Conservation (phyloP, 140 eudicot genomes). For the Flaveria floridana region DNA sequence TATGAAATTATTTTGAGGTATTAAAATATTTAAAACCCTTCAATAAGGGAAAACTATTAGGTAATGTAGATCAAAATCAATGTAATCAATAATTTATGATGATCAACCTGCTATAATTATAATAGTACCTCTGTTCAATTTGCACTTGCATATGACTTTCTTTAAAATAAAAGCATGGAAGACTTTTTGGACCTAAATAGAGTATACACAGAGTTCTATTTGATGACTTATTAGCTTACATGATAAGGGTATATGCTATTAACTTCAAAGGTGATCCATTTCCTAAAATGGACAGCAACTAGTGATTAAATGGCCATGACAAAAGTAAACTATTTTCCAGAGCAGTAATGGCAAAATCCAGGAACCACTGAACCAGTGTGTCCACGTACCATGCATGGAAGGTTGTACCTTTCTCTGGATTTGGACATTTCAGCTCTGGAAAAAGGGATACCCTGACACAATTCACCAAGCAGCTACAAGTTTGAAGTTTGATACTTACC, state of each 20-base stretch:
- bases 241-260: slow-evolving; percentile 2
- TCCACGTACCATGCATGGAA: slow-evolving; percentile 19
- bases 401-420: slow-evolving; percentile 23
- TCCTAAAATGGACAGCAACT: slow-evolving; percentile 26
- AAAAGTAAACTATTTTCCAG: slow-evolving; percentile 26
- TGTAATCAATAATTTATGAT: slow-evolving; percentile 3
- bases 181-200: neutral
- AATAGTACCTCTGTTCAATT: neutral
- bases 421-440: slow-evolving; percentile 24
- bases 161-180: neutral
- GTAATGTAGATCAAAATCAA: slow-evolving; percentile 11
- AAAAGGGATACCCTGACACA: slow-evolving; percentile 10
- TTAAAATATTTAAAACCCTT: slow-evolving; percentile 22
- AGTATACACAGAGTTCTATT: neutral
- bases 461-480: slow-evolving; percentile 23
- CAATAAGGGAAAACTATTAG: neutral
- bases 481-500: slow-evolving; percentile 45
- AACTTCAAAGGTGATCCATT: slow-evolving; percentile 32
- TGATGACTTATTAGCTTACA: slow-evolving; percentile 3
- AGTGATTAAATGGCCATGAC: slow-evolving; percentile 28
- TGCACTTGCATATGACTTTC: slow-evolving; percentile 14
- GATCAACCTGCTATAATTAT: slow-evolving; percentile 11
- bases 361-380: neutral
- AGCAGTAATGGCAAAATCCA: slow-evolving; percentile 24
- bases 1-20: slow-evolving; percentile 3